Conservation (phyloP, 2,329 filamentous ascomycete species). For the Cyphellophora europaea region DNA sequence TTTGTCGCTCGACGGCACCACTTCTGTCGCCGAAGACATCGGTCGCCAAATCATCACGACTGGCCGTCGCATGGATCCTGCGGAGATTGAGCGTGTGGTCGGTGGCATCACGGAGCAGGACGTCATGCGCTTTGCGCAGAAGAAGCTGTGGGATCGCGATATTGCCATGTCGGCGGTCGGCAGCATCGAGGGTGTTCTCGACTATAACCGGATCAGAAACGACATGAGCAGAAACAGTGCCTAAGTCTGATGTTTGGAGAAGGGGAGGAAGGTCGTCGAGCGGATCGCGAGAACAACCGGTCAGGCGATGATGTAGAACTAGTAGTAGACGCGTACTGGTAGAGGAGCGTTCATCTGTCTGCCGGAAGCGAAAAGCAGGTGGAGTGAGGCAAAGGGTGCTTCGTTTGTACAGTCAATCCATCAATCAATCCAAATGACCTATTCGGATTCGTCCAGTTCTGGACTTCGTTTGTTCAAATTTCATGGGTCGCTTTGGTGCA, state of each 20-base stretch:
- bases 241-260: slow-evolving; percentile 19
- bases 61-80: slow-evolving; percentile 78
- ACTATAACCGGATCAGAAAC: slow-evolving; percentile 48
- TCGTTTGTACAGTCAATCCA: too few relatives aligned
- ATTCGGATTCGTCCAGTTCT: too few relatives aligned
- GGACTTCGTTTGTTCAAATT: too few relatives aligned
- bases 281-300: too few relatives aligned
- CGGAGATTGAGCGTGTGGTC: slow-evolving; percentile 90
- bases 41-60: slow-evolving; percentile 98
- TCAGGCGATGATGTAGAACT: too few relatives aligned
- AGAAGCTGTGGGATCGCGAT: slow-evolving; percentile 96
- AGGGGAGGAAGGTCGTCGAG: too few relatives aligned
- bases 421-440: too few relatives aligned
- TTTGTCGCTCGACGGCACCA: slow-evolving; percentile 93
- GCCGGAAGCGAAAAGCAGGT: too few relatives aligned
- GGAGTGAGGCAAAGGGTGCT: too few relatives aligned
- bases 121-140: slow-evolving; percentile 91
- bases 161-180: slow-evolving; percentile 89
- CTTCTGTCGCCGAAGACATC: slow-evolving; percentile 94
- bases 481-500: too few relatives aligned
- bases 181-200: slow-evolving; percentile 71
- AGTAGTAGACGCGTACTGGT: too few relatives aligned
- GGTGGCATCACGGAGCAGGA: slow-evolving; percentile 88
- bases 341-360: too few relatives aligned
- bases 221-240: slow-evolving; percentile 73